Evolutionary conservation across 2,329 filamentous ascomycete genomes (phyloP).

Genomic region (Fusarium siculi): DNA sequence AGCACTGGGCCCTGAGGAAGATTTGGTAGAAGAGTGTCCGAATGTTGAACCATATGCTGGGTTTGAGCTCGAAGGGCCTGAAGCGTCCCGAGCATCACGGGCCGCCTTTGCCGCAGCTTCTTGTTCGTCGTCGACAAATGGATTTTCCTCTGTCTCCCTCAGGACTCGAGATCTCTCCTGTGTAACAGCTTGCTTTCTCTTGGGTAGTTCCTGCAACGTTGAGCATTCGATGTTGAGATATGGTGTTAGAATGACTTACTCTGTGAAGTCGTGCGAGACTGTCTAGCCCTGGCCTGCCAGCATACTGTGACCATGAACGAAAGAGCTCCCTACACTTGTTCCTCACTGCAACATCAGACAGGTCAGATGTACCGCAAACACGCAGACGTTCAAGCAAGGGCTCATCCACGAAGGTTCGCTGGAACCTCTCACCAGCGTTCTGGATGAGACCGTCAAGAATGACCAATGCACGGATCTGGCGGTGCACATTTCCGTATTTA

Average conservation of each 20-base stretch:
- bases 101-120: conserved; percentile 54
- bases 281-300: conserved; percentile 81
- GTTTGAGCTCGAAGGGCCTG: conserved; percentile 35
- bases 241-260: conserved; percentile 50
- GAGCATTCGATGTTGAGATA: conserved; percentile 3
- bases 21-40: conserved; percentile 47
- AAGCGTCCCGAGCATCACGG: conserved; percentile 40
- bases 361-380: conserved; percentile 84
- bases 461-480: conserved; percentile 87
- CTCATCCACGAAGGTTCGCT: conserved; percentile 89
- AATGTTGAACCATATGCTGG: conserved; percentile 11
- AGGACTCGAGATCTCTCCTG: conserved; percentile 86
- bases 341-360: conserved; percentile 87
- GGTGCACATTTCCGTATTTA: conserved; percentile 96
- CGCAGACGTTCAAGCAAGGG: conserved; percentile 90
- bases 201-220: conserved; percentile 66
- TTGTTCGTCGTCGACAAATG: conserved; percentile 74
- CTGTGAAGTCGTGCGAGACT: conserved; percentile 82
- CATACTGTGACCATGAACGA: conserved; percentile 88
- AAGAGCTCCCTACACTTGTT: conserved; percentile 90
- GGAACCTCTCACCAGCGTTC: conserved; percentile 89
- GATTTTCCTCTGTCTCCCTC: conserved; percentile 80
- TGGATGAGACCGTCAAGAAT: conserved; percentile 94
- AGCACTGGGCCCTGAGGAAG: conserved; percentile 49
- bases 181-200: conserved; percentile 75